Conservation (phyloP, 768 basidiomycete genomes). For the Xerocomellus intermedius region DNA sequence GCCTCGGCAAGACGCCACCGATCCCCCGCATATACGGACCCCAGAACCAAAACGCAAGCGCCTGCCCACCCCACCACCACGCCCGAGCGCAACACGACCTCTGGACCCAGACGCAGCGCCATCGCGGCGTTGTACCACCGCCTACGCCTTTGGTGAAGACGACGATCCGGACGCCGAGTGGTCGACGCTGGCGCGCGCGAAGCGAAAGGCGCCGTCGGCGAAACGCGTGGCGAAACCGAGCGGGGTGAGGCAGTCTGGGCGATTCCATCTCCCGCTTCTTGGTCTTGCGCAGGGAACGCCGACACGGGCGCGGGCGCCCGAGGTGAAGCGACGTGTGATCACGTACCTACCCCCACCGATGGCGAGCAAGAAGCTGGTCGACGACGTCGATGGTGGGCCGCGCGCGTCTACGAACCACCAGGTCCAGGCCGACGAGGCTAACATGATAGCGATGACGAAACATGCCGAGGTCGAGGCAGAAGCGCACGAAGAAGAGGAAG, state of each 20-base stretch:
- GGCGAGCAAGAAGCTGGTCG: not conserved
- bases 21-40: slow-evolving; percentile 7
- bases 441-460: too few relatives aligned
- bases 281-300: not conserved
- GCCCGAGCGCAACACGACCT: not conserved
- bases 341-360: slow-evolving; percentile 31
- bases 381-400: not conserved
- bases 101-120: not conserved
- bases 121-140: slow-evolving; percentile 1
- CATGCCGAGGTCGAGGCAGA: not conserved
- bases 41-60: slow-evolving; percentile 5
- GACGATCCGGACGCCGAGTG: slow-evolving; percentile 22
- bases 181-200: slow-evolving; percentile 13
- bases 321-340: slow-evolving; percentile 23
- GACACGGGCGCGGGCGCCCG: not conserved
- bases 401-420: not conserved
- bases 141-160: slow-evolving; percentile 20
- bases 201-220: not conserved
- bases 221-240: not conserved
- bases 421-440: too few relatives aligned
- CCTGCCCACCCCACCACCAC: not conserved
- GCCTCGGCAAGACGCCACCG: not conserved
- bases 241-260: slow-evolving; percentile 18
- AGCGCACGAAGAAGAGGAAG: not conserved
- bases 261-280: slow-evolving; percentile 21